Evolutionary conservation across 2,329 filamentous ascomycete species (phyloP).

Genomic region (Apiospora malaysiana): DNA sequence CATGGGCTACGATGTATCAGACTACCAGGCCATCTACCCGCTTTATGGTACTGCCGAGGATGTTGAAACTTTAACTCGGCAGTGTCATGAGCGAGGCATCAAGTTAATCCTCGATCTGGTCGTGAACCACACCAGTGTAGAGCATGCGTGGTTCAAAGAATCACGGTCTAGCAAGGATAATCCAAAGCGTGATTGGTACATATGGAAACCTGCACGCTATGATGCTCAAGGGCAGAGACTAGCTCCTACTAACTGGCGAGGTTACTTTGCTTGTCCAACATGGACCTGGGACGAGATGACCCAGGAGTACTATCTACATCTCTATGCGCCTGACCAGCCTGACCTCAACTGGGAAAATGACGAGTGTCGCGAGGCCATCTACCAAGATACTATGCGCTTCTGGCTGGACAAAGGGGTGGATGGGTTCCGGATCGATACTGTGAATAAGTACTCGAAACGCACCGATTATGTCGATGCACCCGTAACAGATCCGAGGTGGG

Average conservation of each 20-base stretch:
- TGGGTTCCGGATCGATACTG: slow-evolving; percentile 71
- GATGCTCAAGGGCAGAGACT: slow-evolving; percentile 57
- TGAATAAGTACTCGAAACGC: slow-evolving; percentile 70
- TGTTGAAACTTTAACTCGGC: slow-evolving; percentile 66
- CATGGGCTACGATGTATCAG: slow-evolving; percentile 76
- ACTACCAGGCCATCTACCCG: slow-evolving; percentile 70
- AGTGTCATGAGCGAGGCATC: slow-evolving; percentile 64
- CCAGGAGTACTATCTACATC: slow-evolving; percentile 60
- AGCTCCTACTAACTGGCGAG: slow-evolving; percentile 64
- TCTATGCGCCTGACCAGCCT: slow-evolving; percentile 74
- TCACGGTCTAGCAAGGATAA: slow-evolving; percentile 56
- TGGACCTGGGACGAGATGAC: slow-evolving; percentile 60
- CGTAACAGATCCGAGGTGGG: slow-evolving; percentile 45
- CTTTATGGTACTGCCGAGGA: slow-evolving; percentile 72
- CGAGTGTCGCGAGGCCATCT: slow-evolving; percentile 69
- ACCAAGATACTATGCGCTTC: slow-evolving; percentile 70
- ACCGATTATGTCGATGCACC: slow-evolving; percentile 61
- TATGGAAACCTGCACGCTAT: slow-evolving; percentile 66
- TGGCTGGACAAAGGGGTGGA: slow-evolving; percentile 74
- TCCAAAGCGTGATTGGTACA: slow-evolving; percentile 66
- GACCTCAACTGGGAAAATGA: slow-evolving; percentile 80
- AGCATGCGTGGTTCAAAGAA: slow-evolving; percentile 65
- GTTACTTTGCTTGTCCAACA: slow-evolving; percentile 53
- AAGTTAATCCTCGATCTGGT: slow-evolving; percentile 76
- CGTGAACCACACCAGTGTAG: slow-evolving; percentile 69